Evolutionary conservation across 2,329 filamentous ascomycete species (phyloP), one percentile per base, ranked within the genome.

Genomic region (Emergomyces orientalis): DNA sequence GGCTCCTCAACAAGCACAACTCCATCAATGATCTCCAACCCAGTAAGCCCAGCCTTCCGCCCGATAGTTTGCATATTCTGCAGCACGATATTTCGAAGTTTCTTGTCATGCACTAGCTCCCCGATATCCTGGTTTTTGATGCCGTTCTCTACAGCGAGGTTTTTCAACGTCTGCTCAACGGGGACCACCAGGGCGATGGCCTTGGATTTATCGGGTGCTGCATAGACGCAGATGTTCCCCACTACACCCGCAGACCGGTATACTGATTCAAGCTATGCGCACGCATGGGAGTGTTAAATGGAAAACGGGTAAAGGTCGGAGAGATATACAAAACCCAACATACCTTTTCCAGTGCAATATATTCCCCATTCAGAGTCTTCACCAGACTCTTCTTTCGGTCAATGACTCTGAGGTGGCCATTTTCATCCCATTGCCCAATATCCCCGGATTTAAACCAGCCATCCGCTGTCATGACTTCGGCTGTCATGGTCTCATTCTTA

Each of bases 371-470:
- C 67, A 90, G 84, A 66, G 94, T 92, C 86, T 97, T 97, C 76
- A 97, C 90, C 62, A 97, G 81, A 78, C 97, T 97, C 87, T 97
- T 97, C 85, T 96, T 92, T 69, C 93, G 90, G 76, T 97, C 93
- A 72, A 97, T 92, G 74, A 97, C 88, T 69, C 82, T 85, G 67
- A 97, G 78, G 74, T 96, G 89, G 52, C 93, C 93, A 65, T 88
- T 82, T 54, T 79, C 73, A 75, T 93, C 87, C 71, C 93, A 94
- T 74, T 97, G 90, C 70, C 93, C 93, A 74, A 97, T 94, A 71
- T 97, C 93, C 65, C 93, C 93, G 19, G 91, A 96, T 83, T 89
- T 93, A 84, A 97, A 97, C 94, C 94, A 97, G 59, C 91, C 91
- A 70, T 96, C 94, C 2, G 85, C 75, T 0, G 89, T 91, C 66